Evolutionary conservation across 352 stramenopile genomes (phyloP), one percentile per base, ranked within the genome.

Genomic region (Pythium diclinum): DNA sequence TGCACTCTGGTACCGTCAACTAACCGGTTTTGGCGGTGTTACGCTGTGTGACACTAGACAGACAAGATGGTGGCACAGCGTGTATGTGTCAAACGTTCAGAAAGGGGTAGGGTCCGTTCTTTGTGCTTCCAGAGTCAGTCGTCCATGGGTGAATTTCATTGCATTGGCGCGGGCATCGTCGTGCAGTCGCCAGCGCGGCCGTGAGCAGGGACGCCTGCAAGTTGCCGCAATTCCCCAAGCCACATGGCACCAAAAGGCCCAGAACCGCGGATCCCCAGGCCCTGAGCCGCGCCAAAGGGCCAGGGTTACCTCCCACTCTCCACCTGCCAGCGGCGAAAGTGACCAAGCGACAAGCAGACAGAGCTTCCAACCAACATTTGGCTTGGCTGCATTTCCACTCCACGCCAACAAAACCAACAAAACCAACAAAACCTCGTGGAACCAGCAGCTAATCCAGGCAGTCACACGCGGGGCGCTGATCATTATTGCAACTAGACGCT

Each of bases 341-440:
- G 9, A 13, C 38, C 38, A 46, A 46, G 38, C 38, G 38, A 46
- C 38, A 46, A 28, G 25, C 25, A 28, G 25, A 28, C 25, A 28
- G 25, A 28, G 25, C 25, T 28, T 28, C 25, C 25, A 28, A 28
- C 25, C 25, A 28, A 28, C 25, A 28, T 28, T 25, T 8, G 42
- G 13, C 40, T 48, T 48, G 40, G 42, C 42, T 49, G 42, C 42
- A 49, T 49, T 49, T 49, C 42, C 42, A 49, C 42, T 23, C 40
- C 40, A 28, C 25, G 25, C 25, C 25, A 28, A 28, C 25, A 28
- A 28, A 28, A 28, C 25, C 25, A 28, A 28, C 25, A 28, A 28
- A 28, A 28, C 25, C 25, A 28, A 28, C 25, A 28, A 28, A 28
- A 28, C 25, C 25, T 28, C 25, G 25, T 28, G 25, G 25, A 28